Percentiles rank a stretch among this genome's conserved stretches.
These are phyloP conservation scores for Barnettozyma siamensis DNA, from an alignment of 805 yeast genomes.

Conservation along the genomic window DNA sequence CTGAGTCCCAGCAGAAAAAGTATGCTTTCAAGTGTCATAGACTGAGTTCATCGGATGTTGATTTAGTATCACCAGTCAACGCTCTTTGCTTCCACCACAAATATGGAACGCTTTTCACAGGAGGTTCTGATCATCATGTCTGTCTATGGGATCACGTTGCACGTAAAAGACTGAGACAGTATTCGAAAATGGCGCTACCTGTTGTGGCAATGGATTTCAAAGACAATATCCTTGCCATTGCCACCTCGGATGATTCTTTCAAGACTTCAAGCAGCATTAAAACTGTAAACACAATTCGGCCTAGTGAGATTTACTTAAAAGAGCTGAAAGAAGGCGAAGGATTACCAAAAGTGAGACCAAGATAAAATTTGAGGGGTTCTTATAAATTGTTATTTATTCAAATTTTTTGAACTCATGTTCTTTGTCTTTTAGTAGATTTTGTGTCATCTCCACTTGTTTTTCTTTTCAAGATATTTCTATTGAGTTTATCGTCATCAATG, in stretches of 20 bases:
- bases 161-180: conserved; percentile 68
- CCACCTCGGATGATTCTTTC: conserved; percentile 45
- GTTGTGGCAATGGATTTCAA: conserved; percentile 36
- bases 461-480: conserved; percentile 54
- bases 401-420: conserved; percentile 9
- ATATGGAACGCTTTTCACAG: conserved; percentile 76
- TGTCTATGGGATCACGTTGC: conserved; percentile 87
- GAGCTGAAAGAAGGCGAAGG: conserved; percentile 18
- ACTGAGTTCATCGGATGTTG: conserved; percentile 40
- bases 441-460: conserved; percentile 25
- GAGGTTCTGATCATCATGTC: conserved; percentile 87
- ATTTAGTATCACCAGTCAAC: conserved; percentile 71
- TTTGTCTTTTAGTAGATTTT: conserved; percentile 27
- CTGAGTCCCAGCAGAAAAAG: conserved; percentile 35
- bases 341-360: conserved; percentile 10
- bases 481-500: conserved; percentile 54
- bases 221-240: conserved; percentile 36
- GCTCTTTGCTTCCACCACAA: conserved; percentile 71
- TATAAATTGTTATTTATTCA: too few species aligned
- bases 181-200: conserved; percentile 46
- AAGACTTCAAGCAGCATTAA: conserved; percentile 30
- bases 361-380: too few species aligned
- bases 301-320: conserved; percentile 16
- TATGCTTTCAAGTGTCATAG: conserved; percentile 86
- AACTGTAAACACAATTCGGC: conserved; percentile 9